Conservation (phyloP, 441 rosid genomes). For the Metrosideros polymorpha region DNA sequence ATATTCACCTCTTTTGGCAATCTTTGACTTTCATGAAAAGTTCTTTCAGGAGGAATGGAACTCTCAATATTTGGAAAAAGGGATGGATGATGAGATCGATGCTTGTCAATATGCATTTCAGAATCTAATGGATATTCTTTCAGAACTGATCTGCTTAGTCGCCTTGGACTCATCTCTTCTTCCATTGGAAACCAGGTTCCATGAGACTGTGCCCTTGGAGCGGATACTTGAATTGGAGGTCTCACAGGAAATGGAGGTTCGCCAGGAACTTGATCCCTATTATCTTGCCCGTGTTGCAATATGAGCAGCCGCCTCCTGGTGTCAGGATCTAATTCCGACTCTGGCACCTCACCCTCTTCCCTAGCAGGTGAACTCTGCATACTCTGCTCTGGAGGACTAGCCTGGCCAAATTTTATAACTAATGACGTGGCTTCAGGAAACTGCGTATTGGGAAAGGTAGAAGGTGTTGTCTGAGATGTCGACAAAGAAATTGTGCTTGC, state of each 20-base stretch:
- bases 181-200: conserved; percentile 73
- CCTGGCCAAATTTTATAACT: conserved; percentile 51
- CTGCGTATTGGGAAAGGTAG: conserved; percentile 44
- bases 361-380: conserved; percentile 90
- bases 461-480: conserved; percentile 35
- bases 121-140: conserved; percentile 65
- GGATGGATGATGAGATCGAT: conserved; percentile 52
- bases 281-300: conserved; percentile 95
- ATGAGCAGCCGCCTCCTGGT: conserved; percentile 94
- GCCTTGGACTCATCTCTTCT: conserved; percentile 82
- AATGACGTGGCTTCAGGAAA: conserved; percentile 36
- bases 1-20: conserved; percentile 60
- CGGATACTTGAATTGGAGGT: conserved; percentile 54
- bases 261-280: conserved; percentile 54
- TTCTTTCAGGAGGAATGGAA: conserved; percentile 61
- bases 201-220: conserved; percentile 50
- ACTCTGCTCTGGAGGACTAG: conserved; percentile 52
- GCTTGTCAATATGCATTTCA: conserved; percentile 66
- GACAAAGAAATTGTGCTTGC: conserved; percentile 41
- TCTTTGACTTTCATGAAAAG: conserved; percentile 70
- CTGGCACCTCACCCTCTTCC: conserved; percentile 99
- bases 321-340: conserved; percentile 96
- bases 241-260: conserved; percentile 65
- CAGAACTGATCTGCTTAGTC: conserved; percentile 42
- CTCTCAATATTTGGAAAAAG: conserved; percentile 62